These are phyloP conservation scores for Torulaspora microellipsoides DNA, from an alignment of 805 yeast species.

Conservation along the genomic window DNA sequence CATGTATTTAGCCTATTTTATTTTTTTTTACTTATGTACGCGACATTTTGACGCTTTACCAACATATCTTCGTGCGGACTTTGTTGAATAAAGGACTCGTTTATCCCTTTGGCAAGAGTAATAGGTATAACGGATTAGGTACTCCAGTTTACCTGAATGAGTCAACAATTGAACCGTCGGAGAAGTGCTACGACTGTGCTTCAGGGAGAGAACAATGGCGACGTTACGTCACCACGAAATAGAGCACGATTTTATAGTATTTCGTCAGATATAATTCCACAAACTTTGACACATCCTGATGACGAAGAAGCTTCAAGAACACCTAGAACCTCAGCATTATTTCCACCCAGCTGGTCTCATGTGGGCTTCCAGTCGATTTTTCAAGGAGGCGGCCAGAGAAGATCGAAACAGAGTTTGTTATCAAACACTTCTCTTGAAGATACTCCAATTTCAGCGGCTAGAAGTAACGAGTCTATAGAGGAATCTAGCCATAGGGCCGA, in stretches of 20 bases:
- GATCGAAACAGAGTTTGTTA: constrained; percentile 20
- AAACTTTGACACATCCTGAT: constrained; percentile 21
- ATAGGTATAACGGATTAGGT: too few relatives aligned
- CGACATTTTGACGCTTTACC: too few relatives aligned
- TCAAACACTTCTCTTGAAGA: constrained; percentile 10
- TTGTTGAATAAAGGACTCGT: too few relatives aligned
- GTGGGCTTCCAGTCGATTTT: constrained; percentile 31
- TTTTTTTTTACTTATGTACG: too few relatives aligned
- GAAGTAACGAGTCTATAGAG: constrained; percentile 7
- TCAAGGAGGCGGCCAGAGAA: constrained; percentile 19
- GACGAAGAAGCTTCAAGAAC: constrained; percentile 19
- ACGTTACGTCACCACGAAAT: background rate
- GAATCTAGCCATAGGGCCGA: constrained; percentile 4
- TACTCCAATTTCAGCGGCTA: constrained; percentile 10
- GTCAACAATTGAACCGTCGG: constrained; percentile 9
- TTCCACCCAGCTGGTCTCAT: constrained; percentile 23
- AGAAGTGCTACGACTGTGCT: constrained; percentile 16
- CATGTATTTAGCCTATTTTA: too few relatives aligned
- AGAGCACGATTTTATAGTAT: constrained; percentile 24
- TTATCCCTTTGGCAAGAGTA: too few relatives aligned
- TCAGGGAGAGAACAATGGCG: constrained; percentile 1
- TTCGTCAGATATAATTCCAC: constrained; percentile 32
- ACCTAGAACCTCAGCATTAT: constrained; percentile 11
- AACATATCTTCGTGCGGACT: too few relatives aligned
- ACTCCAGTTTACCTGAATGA: constrained; percentile 1